Evolutionary conservation across 345 rosid genomes (phyloP).

Genomic region (Jatropha curcas): DNA sequence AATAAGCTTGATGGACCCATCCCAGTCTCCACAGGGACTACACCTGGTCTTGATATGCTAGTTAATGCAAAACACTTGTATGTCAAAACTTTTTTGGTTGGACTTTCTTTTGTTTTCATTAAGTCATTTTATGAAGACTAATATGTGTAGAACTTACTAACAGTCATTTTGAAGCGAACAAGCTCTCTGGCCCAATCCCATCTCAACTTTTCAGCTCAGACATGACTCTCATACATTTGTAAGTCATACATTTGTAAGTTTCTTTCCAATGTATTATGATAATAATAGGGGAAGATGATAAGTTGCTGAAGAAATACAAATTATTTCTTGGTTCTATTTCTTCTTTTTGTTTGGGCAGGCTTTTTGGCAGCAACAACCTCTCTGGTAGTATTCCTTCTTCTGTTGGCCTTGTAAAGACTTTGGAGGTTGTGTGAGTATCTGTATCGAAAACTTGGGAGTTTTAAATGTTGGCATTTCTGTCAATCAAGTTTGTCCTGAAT

Average conservation of each 20-base stretch:
- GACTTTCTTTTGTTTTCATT: background rate
- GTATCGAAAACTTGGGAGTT: background rate
- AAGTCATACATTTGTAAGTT: no score
- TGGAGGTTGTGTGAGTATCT: constrained; percentile 76
- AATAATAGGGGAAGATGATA: no score
- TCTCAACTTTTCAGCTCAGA: constrained; percentile 56
- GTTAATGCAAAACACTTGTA: constrained; percentile 76
- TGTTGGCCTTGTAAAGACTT: constrained; percentile 55
- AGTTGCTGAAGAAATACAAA: background rate
- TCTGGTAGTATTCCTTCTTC: constrained; percentile 55
- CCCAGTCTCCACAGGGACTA: constrained; percentile 69
- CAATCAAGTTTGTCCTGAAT: background rate
- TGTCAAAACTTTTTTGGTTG: constrained; percentile 21
- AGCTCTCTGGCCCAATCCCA: constrained; percentile 67
- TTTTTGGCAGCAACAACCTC: constrained; percentile 69
- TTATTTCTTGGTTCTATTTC: background rate
- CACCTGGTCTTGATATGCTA: constrained; percentile 83
- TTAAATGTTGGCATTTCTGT: background rate
- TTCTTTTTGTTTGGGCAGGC: constrained; percentile 40
- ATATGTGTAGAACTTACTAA: constrained; percentile 9
- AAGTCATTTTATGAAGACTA: constrained; percentile 5
- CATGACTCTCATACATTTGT: constrained; percentile 79
- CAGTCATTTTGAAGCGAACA: constrained; percentile 79
- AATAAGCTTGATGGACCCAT: constrained; percentile 66
- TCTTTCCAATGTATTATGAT: no score